Evolutionary conservation across 106 monocot species (phyloP), one percentile per base, ranked within the genome.

Genomic region (Dendrobium chrysotoxum): DNA sequence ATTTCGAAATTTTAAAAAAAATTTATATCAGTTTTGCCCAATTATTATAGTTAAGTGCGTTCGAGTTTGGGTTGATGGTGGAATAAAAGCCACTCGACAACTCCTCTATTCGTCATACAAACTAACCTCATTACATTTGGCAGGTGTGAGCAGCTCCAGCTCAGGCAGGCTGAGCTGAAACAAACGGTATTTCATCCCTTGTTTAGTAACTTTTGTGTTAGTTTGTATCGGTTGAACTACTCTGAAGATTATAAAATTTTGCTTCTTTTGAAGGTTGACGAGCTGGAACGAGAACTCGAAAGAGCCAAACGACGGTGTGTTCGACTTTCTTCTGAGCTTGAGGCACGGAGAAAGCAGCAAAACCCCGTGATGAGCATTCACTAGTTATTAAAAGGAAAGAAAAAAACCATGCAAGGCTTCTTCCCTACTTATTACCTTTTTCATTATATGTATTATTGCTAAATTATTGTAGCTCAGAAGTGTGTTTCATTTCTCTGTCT

Each of bases 91-190:
- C 35, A 35, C 35, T 35, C 3, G 35, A 3, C 35, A 35, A 35
- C 35, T 35, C 35, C 35, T 35, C 35, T 35, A 35, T 35, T 35
- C 35, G 3, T 13, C 50, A 50, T 13, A 50, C 50, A 15, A 13
- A 50, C 41, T 42, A 7, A 74, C 5, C 28, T 6, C 46, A 45
- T 76, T 76, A 15, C 17, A 8, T 75, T n/a, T 45, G n/a, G 46
- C 76, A 76, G 76, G 76, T 76, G 76, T 10, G 76, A 76, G 76
- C 76, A 76, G 76, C 47, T 76, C 46, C 76, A 15, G 76, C 47
- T 76, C 50, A 8, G 76, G 26, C 76, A 50, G 8, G n/a, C 76
- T 2, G 76, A 76, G 47, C 76, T 76, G 47, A 76, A 76, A 47
- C 76, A 76, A 23, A 76, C 76, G 45, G 76, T 76, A 76, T 76